Evolutionary conservation across 2,329 filamentous ascomycete species (phyloP), one percentile per base, ranked within the genome.

Genomic region (Pleomassaria siparia): DNA sequence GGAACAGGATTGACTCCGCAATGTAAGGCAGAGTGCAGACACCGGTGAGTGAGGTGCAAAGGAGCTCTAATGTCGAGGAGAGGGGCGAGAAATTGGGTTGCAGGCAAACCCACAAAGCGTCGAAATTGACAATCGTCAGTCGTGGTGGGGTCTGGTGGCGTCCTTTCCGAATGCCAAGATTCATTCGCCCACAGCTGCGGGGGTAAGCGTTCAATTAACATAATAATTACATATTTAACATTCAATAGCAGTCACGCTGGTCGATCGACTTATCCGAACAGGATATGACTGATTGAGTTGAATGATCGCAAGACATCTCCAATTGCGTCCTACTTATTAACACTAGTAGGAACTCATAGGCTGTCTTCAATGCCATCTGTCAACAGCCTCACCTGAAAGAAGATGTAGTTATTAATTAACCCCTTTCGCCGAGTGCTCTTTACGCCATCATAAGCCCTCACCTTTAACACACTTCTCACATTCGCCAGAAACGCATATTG

Each of bases 41-140:
- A 35, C 32, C 32, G 32, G 18, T 37, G 35, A 37, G 35, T 12
- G n/a, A 30, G 12, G 21, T 21, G 12, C n/a, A 15, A 30, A 21
- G 36, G 26, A 26, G 24, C 11, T 12, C 20, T 28, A 26, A n/a
- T 4, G 24, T 13, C 32, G 37, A 47, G 37, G 32, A 16, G 32
- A 37, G 44, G 16, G 4, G 20, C 6, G 30, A 25, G 18, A 43
- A 28, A 22, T 29, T n/a, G n/a, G 29, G 22, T 18, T 36, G 29
- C 15, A 13, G 39, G 40, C 30, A 32, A 47, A 25, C 45, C 39
- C 45, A 47, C 45, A 47, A 43, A 43, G 30, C 30, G 30, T 41
- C 28, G 39, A 47, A 47, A 47, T 43, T 47, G 24, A 40, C 37
- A 26, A 40, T 40, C 25, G 37, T 28, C 10, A 16, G 37, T 13